Conservation (phyloP, 495 filamentous ascomycete species). For the Xylaria longipes region DNA sequence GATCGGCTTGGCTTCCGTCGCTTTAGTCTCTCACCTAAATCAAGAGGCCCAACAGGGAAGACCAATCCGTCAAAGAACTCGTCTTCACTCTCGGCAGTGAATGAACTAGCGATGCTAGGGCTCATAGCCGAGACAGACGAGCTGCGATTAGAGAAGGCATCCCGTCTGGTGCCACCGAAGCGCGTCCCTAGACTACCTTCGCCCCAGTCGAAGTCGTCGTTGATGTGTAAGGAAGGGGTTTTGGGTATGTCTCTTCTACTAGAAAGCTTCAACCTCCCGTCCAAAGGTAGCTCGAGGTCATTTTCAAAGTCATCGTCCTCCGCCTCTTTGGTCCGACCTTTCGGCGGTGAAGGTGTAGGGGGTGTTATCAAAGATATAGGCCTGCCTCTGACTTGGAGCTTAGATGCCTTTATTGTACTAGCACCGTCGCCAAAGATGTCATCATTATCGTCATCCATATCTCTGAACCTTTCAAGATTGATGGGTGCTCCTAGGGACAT, state of each 20-base stretch:
- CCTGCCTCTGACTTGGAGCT: conserved; percentile 60
- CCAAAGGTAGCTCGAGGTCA: conserved; percentile 75
- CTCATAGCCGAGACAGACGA: conserved; percentile 89
- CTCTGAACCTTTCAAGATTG: conserved; percentile 66
- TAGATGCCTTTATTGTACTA: conserved; percentile 72
- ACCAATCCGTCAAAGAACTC: conserved; percentile 86
- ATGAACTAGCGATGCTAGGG: conserved; percentile 86
- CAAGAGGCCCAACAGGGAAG: conserved; percentile 80
- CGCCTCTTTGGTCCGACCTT: conserved; percentile 33
- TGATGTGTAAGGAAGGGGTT: conserved; percentile 58
- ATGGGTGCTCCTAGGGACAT: conserved; percentile 43
- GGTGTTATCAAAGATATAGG: conserved; percentile 62
- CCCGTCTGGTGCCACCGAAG: conserved; percentile 81
- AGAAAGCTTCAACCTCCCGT: conserved; percentile 66
- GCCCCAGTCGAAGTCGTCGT: conserved; percentile 90
- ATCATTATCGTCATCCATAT: conserved; percentile 62
- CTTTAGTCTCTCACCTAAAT: conserved; percentile 77
- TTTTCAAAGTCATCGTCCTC: conserved; percentile 73
- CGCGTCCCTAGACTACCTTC: conserved; percentile 91
- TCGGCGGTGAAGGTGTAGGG: conserved; percentile 53
- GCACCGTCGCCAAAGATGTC: conserved; percentile 66
- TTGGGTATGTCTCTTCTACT: conserved; percentile 63
- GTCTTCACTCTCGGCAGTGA: conserved; percentile 93
- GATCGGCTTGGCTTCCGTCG: conserved; percentile 65
- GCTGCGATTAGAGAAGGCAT: conserved; percentile 76